A percentile compares a stretch with the other conserved stretches of the same genome.
These are phyloP conservation scores for Salmacisia buchloeana DNA, from an alignment of 1,284 basidiomycete genomes.

Conservation along the genomic window DNA sequence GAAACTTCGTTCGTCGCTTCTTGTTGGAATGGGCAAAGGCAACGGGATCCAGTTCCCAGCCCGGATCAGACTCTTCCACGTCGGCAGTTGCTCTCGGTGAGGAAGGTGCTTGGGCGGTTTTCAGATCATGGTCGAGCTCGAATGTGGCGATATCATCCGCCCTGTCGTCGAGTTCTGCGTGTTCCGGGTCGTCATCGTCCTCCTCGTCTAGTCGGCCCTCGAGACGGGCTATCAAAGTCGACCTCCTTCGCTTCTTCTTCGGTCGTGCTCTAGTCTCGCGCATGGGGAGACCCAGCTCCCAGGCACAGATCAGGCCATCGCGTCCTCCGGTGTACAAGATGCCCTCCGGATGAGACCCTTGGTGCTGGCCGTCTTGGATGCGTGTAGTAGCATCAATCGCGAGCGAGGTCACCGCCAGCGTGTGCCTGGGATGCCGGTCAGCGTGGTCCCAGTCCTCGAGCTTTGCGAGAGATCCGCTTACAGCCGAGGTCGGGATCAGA, in stretches of 20 bases:
- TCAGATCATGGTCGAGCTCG: background rate
- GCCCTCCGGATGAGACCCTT: constrained; percentile 62
- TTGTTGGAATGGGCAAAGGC: constrained; percentile 13
- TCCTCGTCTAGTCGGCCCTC: constrained; percentile 17
- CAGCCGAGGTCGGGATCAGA: background rate
- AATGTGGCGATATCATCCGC: too few relatives aligned
- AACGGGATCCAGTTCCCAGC: constrained; percentile 29
- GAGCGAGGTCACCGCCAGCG: constrained; percentile 42
- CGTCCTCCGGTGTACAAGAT: constrained; percentile 88
- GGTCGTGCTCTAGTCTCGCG: constrained; percentile 12
- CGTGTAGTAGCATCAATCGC: constrained; percentile 37
- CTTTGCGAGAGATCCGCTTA: background rate
- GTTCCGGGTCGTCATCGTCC: background rate
- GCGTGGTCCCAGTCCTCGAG: constrained; percentile 10
- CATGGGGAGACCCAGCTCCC: constrained; percentile 77
- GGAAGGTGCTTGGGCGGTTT: background rate
- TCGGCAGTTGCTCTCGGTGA: background rate
- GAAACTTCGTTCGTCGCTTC: constrained; percentile 14
- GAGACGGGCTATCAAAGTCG: constrained; percentile 6
- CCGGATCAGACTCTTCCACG: background rate
- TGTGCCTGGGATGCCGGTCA: constrained; percentile 32
- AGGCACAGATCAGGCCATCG: constrained; percentile 83
- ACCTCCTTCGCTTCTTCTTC: constrained; percentile 24
- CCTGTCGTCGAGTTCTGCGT: background rate
- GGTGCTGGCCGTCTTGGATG: constrained; percentile 15